Percentiles rank a stretch among this genome's conserved stretches.
phyloP scores from a whole-genome alignment of 2,329 filamentous ascomycete species.

The Xylaria sp. region DNA sequence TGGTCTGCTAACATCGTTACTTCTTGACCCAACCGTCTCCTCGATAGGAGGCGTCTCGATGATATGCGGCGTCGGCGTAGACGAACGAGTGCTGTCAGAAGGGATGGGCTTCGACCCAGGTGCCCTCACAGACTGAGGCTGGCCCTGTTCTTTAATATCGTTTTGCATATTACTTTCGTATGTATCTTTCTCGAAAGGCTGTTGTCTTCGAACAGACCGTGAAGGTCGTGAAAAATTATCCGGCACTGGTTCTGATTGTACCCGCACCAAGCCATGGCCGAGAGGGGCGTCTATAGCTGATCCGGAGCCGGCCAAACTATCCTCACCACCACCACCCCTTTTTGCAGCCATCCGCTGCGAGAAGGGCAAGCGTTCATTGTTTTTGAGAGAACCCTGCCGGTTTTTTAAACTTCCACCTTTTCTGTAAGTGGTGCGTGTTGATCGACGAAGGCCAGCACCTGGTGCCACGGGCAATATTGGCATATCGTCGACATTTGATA shows the following conservation, averaged over 20 bases:
- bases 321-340: constrained; percentile 63
- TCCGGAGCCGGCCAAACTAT: constrained; percentile 39
- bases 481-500: constrained; percentile 68
- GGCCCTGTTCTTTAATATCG: constrained; percentile 45
- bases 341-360: constrained; percentile 72
- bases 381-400: constrained; percentile 77
- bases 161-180: constrained; percentile 59
- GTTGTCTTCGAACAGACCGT: constrained; percentile 53
- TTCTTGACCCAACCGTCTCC: constrained; percentile 36
- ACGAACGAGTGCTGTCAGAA: constrained; percentile 31
- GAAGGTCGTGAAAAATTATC: constrained; percentile 69
- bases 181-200: constrained; percentile 52
- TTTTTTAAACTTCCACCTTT: constrained; percentile 88
- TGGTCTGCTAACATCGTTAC: constrained; percentile 38
- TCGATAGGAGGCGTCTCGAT: constrained; percentile 67
- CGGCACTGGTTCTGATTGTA: constrained; percentile 72
- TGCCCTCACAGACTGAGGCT: constrained; percentile 31
- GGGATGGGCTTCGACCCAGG: constrained; percentile 28
- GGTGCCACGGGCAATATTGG: constrained; percentile 82
- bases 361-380: constrained; percentile 75
- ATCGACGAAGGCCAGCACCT: constrained; percentile 82
- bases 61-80: constrained; percentile 58
- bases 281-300: constrained; percentile 53
- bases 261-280: constrained; percentile 61
- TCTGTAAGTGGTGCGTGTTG: constrained; percentile 89